phyloP scores from a whole-genome alignment of 2,329 filamentous ascomycete genomes.

The Elsinoe fawcettii region DNA sequence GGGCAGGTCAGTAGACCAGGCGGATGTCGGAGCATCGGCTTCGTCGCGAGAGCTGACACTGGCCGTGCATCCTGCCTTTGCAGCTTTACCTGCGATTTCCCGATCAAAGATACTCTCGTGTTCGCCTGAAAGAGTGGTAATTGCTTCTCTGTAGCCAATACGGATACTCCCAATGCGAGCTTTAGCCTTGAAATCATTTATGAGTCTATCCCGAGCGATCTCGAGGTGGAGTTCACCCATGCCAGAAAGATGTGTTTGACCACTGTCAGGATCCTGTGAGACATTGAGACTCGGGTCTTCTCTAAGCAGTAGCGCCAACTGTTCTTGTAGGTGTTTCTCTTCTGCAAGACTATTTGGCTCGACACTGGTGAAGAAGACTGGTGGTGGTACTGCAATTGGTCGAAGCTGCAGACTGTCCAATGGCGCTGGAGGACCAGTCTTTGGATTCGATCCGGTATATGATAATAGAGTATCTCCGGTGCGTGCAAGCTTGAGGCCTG shows the following conservation, averaged over 20 bases:
- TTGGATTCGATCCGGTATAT: constrained; percentile 54
- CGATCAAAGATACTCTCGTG: constrained; percentile 65
- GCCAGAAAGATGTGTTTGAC: constrained; percentile 85
- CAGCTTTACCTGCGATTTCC: constrained; percentile 68
- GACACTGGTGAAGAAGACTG: constrained; percentile 93
- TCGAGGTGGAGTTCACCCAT: constrained; percentile 97
- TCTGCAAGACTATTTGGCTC: constrained; percentile 72
- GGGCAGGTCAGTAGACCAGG: constrained; percentile 33
- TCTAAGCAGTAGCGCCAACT: constrained; percentile 68
- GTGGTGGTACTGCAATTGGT: constrained; percentile 81
- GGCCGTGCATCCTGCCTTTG: constrained; percentile 68
- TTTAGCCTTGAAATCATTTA: constrained; percentile 82
- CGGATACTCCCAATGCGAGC: constrained; percentile 81
- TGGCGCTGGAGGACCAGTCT: constrained; percentile 57
- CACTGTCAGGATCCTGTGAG: constrained; percentile 77
- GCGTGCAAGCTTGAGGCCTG: constrained; percentile 80
- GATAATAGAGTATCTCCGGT: constrained; percentile 88
- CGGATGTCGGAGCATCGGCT: constrained; percentile 23
- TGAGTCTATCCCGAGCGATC: constrained; percentile 78
- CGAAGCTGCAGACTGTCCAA: constrained; percentile 72
- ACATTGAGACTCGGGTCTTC: constrained; percentile 91
- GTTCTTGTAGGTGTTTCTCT: constrained; percentile 69
- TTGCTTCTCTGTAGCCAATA: constrained; percentile 86
- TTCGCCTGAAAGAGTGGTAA: constrained; percentile 50
- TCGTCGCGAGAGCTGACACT: constrained; percentile 53